Base-by-base conservation (phyloP, 1,139 yeast genomes). In the Geotrichum carabidarum region DNA sequence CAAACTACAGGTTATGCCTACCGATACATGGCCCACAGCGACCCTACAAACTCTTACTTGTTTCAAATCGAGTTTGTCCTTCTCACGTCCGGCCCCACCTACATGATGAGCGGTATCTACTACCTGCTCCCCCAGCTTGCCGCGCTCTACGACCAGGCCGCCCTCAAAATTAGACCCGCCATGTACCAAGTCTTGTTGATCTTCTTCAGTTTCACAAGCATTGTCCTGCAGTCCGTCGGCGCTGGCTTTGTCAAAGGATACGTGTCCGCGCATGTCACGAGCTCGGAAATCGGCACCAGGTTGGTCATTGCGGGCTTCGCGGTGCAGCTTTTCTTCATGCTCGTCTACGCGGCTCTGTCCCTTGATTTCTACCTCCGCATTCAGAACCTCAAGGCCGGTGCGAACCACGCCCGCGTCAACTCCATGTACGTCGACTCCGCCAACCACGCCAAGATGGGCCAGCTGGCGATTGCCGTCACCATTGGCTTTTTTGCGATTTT, bases 41-140 rank as follows among this genome's bases (percentile, higher is more conserved):
- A 78, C 58, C 66, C 71, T 3, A 44, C 57, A 12, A 66, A 71
- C 50, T 59, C 71, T 51, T 67, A 77, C 56, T 73, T 73, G 48
- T 89, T 75, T 66, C 69, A 87, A 54, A 69, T 82, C 59, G 95
- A 90, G 68, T 80, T 82, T 60, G 78, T 84, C 51, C 74, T 85
- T 57, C 73, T 89, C 59, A 88, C 95, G 0, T 72, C 89, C 53
- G 91, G 90, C 0, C 96, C 97, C 0, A 93, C 93, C 8, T 88
- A 90, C 68, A 76, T 87, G 52, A 86, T 87, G 89, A 96, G 86
- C 5, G 96, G 95, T 4, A 75, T 89, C 9, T 90, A 90, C 70
- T 86, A 81, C 64, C 71, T 84, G 51, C 75, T 89, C 64, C 94
- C 89, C 2, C 87, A 86, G 68, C 62, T 86, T 59, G 81, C 85